Conservation (phyloP, 106 monocot species). For the Cymbidium sinense region DNA sequence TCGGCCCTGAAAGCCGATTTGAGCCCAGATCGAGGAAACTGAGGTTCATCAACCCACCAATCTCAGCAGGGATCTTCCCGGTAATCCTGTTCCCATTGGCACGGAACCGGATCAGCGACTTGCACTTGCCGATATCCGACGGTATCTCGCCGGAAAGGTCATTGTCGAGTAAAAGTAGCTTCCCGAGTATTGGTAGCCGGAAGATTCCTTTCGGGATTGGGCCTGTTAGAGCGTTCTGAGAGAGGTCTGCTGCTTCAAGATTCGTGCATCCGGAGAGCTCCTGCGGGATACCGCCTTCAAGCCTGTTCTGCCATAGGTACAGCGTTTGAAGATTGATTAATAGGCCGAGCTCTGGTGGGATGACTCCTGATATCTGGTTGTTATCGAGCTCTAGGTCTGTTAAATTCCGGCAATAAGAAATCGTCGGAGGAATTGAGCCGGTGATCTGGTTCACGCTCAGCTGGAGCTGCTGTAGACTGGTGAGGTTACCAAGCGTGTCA, state of each 20-base stretch:
- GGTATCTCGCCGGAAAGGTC: conserved; percentile 67
- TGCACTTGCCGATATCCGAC: conserved; percentile 65
- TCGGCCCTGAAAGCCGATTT: conserved; percentile 45
- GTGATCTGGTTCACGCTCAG: conserved; percentile 80
- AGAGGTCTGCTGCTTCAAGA: conserved; percentile 79
- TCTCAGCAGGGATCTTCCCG: conserved; percentile 61
- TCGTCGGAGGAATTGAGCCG: conserved; percentile 53
- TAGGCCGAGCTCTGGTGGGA: conserved; percentile 54
- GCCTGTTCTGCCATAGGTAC: conserved; percentile 72
- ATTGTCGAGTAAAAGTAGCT: conserved; percentile 75
- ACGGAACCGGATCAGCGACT: conserved; percentile 60
- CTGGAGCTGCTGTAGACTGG: conserved; percentile 68
- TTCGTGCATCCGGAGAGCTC: conserved; percentile 48
- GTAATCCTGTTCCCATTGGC: conserved; percentile 51
- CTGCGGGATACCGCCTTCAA: conserved; percentile 52
- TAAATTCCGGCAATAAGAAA: conserved; percentile 55
- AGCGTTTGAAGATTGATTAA: conserved; percentile 42
- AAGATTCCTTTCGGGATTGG: conserved; percentile 58
- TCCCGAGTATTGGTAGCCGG: conserved; percentile 36
- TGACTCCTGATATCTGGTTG: conserved; percentile 60
- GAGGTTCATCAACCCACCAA: conserved; percentile 59
- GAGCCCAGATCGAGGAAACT: conserved; percentile 72
- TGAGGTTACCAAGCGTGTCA: conserved; percentile 42
- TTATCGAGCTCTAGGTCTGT: conserved; percentile 89
- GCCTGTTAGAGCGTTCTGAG: conserved; percentile 69